Evolutionary conservation across 78 protist genomes (phyloP).

Genomic region (Blattamonas nauphoetae): DNA sequence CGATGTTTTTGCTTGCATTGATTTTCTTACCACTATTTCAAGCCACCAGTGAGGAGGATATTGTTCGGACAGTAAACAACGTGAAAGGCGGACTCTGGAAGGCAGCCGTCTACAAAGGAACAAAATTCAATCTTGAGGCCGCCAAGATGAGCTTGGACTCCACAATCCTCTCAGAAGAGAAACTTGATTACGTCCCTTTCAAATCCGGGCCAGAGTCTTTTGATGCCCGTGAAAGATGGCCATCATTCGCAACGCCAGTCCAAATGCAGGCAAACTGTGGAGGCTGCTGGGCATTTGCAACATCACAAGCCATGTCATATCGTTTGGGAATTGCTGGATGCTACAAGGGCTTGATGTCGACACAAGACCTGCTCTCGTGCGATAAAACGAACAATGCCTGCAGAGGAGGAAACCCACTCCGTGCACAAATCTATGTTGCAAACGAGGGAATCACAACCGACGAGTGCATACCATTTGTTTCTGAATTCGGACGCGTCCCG

Average conservation of each 20-base stretch:
- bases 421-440: not conserved
- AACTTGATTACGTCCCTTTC: too few species aligned
- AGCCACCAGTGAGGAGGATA: too few species aligned
- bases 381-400: not conserved
- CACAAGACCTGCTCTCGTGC: conserved; percentile 14
- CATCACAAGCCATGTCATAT: not conserved
- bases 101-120: too few species aligned
- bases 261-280: conserved; percentile 32
- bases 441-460: conserved; percentile 2
- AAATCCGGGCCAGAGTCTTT: not conserved
- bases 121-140: too few species aligned
- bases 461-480: not conserved
- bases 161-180: too few species aligned
- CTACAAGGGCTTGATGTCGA: not conserved
- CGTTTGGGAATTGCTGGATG: not conserved
- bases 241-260: not conserved
- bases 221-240: not conserved
- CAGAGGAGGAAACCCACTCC: not conserved
- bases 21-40: too few species aligned
- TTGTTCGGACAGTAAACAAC: too few species aligned
- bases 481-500: not conserved
- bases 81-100: too few species aligned
- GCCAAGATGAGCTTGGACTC: too few species aligned
- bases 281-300: conserved; percentile 37
- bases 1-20: too few species aligned